Conservation (phyloP, 169 alveolate species). For the Cryptosporidium andersoni region DNA sequence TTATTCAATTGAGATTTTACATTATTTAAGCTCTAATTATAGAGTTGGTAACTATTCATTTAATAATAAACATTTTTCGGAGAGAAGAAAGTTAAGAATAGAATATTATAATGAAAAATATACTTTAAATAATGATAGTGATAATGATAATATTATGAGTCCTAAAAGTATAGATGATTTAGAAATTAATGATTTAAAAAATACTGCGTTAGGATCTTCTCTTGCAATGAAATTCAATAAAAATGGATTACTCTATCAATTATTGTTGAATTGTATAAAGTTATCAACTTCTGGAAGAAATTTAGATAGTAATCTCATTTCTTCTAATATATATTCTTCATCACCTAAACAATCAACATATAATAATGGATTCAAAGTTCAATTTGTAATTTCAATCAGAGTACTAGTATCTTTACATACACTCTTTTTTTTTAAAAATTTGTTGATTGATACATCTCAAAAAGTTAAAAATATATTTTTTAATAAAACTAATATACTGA, state of each 20-base stretch:
- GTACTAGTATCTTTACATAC: constrained; percentile 46
- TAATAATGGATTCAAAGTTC: not conserved
- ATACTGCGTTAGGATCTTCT: not conserved
- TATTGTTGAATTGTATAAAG: constrained; percentile 1
- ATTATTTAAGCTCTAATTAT: no score
- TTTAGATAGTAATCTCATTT: not conserved
- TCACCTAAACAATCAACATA: not conserved
- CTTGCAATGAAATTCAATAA: not conserved
- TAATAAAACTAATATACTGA: not conserved
- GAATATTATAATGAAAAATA: not conserved
- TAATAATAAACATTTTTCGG: no score
- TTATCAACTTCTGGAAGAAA: not conserved
- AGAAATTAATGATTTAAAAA: not conserved
- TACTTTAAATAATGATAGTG: not conserved
- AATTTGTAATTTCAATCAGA: no score
- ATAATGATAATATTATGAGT: not conserved
- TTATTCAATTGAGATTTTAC: no score
- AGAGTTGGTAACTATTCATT: no score
- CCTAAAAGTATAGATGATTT: no score
- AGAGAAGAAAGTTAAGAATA: not conserved
- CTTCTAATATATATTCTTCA: not conserved
- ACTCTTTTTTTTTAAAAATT: constrained; percentile 27
- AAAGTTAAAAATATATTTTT: constrained; percentile 12
- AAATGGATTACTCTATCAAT: not conserved
- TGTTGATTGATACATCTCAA: constrained; percentile 13